A percentile compares a stretch with the other conserved stretches of the same genome.
Conservation (phyloP, 805 yeast genomes). For the Saccharomycopsis amapae region DNA sequence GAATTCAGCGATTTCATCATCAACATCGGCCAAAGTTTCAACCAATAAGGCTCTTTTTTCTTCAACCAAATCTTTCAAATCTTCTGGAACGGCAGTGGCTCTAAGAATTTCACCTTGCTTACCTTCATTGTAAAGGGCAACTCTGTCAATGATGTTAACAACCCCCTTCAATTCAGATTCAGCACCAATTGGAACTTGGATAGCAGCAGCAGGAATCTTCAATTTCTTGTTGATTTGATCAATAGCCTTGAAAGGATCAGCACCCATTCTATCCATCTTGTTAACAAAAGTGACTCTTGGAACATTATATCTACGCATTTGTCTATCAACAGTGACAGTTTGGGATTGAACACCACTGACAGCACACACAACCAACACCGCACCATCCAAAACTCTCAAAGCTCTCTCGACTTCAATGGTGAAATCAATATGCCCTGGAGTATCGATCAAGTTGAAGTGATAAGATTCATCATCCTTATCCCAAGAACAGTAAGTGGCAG, state of each 20-base stretch:
- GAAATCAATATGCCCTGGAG: slow-evolving; percentile 98
- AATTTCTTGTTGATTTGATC: slow-evolving; percentile 84
- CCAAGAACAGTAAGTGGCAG: slow-evolving; percentile 98
- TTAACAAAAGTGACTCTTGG: slow-evolving; percentile 95
- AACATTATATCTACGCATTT: slow-evolving; percentile 96
- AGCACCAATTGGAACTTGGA: slow-evolving; percentile 96
- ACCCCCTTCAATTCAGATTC: slow-evolving; percentile 82
- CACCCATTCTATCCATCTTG: slow-evolving; percentile 99
- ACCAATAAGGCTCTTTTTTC: slow-evolving; percentile 82
- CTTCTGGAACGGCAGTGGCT: slow-evolving; percentile 63
- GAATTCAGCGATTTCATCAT: slow-evolving; percentile 93
- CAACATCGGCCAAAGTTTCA: slow-evolving; percentile 96
- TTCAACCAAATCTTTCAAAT: slow-evolving; percentile 73
- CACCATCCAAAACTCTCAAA: slow-evolving; percentile 95
- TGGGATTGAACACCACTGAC: slow-evolving; percentile 98
- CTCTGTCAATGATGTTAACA: slow-evolving; percentile 84
- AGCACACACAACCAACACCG: slow-evolving; percentile 96
- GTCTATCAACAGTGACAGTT: slow-evolving; percentile 97
- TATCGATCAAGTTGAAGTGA: slow-evolving; percentile 93
- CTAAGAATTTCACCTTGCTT: slow-evolving; percentile 77
- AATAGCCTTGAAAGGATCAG: slow-evolving; percentile 92
- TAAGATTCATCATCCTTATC: slow-evolving; percentile 59
- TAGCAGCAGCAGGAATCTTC: slow-evolving; percentile 92
- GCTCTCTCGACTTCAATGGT: slow-evolving; percentile 99
- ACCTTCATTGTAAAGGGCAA: slow-evolving; percentile 85